These are phyloP conservation scores for Lasiosphaeria hispida DNA, from an alignment of 495 filamentous ascomycete genomes.

Conservation along the genomic window DNA sequence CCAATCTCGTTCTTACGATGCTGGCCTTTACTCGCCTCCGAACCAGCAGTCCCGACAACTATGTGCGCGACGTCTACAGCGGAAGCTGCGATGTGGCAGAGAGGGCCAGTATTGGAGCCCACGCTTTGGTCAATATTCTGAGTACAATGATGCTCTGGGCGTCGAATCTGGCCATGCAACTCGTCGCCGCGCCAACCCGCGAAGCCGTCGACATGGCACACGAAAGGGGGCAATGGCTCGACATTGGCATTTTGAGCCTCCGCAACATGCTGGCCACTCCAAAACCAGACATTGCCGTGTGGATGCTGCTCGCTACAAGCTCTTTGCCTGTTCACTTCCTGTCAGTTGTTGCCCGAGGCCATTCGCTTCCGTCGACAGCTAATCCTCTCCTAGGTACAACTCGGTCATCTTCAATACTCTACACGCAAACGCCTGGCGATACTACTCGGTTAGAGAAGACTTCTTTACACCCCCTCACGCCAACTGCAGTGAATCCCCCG, in stretches of 20 bases:
- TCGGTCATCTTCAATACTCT: conserved; percentile 4
- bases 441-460: background rate
- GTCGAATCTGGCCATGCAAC: conserved; percentile 6
- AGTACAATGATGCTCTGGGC: conserved; percentile 3
- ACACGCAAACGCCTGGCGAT: background rate
- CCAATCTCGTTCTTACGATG: background rate
- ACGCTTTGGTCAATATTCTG: conserved; percentile 2
- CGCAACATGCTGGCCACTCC: background rate
- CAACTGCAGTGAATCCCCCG: background rate
- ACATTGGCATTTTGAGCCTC: background rate
- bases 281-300: background rate
- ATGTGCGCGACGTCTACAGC: background rate
- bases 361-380: background rate
- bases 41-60: background rate
- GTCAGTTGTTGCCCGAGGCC: background rate
- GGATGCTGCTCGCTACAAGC: background rate
- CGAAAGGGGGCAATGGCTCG: conserved; percentile 1
- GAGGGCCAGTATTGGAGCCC: background rate
- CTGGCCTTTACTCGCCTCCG: background rate
- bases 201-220: background rate
- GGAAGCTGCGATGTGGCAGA: background rate
- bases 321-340: background rate
- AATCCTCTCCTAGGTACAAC: background rate
- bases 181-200: background rate
- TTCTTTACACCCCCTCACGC: background rate